Conservation (phyloP, 2,329 filamentous ascomycete species). For the Fusarium miscanthi region DNA sequence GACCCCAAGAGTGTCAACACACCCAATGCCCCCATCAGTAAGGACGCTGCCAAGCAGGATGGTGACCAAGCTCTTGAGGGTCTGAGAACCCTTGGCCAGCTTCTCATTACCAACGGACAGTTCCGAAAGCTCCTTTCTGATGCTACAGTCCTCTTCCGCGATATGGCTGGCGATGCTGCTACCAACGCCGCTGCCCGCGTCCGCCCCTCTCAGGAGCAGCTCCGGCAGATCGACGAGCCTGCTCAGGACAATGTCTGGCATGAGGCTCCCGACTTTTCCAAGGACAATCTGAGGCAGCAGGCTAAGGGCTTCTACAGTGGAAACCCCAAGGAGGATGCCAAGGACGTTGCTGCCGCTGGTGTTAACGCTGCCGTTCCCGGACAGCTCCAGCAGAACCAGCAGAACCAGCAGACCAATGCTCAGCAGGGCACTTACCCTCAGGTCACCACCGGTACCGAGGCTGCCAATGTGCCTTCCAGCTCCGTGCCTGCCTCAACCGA, state of each 20-base stretch:
- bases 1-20: conserved; percentile 69
- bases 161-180: conserved; percentile 92
- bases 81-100: conserved; percentile 84
- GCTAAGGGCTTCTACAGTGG: conserved; percentile 71
- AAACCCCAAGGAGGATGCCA: conserved; percentile 66
- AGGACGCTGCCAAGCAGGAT: conserved; percentile 83
- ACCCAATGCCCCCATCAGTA: conserved; percentile 76
- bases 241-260: conserved; percentile 96
- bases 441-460: conserved; percentile 55
- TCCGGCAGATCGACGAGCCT: conserved; percentile 81
- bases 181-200: conserved; percentile 79
- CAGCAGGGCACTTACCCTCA: conserved; percentile 50
- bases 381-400: conserved; percentile 43
- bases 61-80: conserved; percentile 86
- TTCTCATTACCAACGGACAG: conserved; percentile 95
- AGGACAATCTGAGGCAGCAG: conserved; percentile 75
- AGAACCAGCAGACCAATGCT: conserved; percentile 16
- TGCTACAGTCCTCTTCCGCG: conserved; percentile 81
- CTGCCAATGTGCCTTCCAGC: conserved; percentile 3
- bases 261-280: conserved; percentile 81
- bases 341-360: conserved; percentile 69
- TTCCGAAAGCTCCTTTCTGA: conserved; percentile 85
- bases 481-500: conserved; percentile 7
- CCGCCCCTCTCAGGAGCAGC: conserved; percentile 80
- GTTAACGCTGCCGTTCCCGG: conserved; percentile 63